Base-by-base conservation (phyloP, 148 eudicot genomes). In the Cornus florida region DNA sequence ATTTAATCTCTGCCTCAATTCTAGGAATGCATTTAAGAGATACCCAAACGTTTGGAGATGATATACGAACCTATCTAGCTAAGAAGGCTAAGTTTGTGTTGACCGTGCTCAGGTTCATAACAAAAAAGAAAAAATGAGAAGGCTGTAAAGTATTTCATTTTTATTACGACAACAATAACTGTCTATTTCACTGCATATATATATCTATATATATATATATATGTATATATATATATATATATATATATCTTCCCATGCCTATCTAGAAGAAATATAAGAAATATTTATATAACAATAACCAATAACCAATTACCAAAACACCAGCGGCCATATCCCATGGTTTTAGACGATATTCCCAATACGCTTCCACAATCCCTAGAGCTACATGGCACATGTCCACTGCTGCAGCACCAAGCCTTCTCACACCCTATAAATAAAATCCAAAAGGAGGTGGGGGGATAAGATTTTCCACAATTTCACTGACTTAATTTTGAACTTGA, bases 301-400 rank as follows among this genome's bases (percentile, higher is more conserved):
- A 57, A 6, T 57, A 13, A 13, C n/a, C 62, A 13, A 66, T 92
- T 93, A 96, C 99, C 99, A 96, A 84, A 81, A 91, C 98, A 73
- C 99, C 99, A 85, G 98, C 99, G 78, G 99, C 99, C 99, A 96
- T 94, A 80, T 96, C 99, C 99, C 99, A 96, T 60, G 99, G 99
- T 85, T 96, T 96, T 66, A 96, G 85, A 77, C 97, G 97, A 84
- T 94, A 96, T 78, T 96, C 99, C 99, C 99, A 96, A 73, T 94
- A 96, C 39, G 92, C 92, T 88, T 96, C 99, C 69, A 82, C 97
- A 82, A 92, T 86, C 77, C 99, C 99, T 70, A 96, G 79, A 79
- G 99, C 99, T 46, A 96, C 99, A 75, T 96, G 99, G 85, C 98
- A 96, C 99, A 96, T 96, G 83, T 96, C 98, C 50, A 94, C 99